Evolutionary conservation across 2,329 filamentous ascomycete genomes (phyloP).

Genomic region (Pseudogymnoascus verrucosus): DNA sequence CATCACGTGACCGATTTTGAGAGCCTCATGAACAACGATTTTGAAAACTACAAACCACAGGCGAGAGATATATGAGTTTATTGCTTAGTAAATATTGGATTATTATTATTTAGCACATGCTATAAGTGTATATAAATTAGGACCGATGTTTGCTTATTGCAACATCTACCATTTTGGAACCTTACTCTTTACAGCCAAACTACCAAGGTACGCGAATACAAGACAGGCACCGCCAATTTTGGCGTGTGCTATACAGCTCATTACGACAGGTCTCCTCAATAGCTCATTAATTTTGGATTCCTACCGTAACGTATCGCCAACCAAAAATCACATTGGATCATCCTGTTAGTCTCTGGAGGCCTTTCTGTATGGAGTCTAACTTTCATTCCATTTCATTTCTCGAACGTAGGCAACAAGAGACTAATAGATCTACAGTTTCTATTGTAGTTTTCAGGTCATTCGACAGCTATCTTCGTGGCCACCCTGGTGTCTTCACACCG

Average conservation of each 20-base stretch:
- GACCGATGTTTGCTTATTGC: background rate
- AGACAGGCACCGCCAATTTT: conserved; percentile 5
- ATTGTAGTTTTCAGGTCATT: background rate
- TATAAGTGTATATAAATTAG: background rate
- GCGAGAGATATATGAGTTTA: background rate
- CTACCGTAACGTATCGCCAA: background rate
- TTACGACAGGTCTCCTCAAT: conserved; percentile 4
- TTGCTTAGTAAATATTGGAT: background rate
- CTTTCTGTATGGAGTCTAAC: background rate
- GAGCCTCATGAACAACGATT: background rate
- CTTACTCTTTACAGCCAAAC: background rate
- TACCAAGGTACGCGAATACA: conserved; percentile 4
- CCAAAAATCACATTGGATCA: background rate
- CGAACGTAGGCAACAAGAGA: background rate
- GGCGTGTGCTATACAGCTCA: background rate
- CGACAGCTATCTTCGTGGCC: background rate
- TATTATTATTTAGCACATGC: background rate
- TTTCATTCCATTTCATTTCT: background rate
- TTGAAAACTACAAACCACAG: background rate
- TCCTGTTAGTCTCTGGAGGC: too few species aligned
- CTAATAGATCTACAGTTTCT: background rate
- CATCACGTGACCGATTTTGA: background rate
- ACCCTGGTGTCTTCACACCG: background rate
- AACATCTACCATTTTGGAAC: background rate
- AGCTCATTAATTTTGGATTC: background rate